Conservation (phyloP, 768 basidiomycete species). For the Boletus tomentosulus region DNA sequence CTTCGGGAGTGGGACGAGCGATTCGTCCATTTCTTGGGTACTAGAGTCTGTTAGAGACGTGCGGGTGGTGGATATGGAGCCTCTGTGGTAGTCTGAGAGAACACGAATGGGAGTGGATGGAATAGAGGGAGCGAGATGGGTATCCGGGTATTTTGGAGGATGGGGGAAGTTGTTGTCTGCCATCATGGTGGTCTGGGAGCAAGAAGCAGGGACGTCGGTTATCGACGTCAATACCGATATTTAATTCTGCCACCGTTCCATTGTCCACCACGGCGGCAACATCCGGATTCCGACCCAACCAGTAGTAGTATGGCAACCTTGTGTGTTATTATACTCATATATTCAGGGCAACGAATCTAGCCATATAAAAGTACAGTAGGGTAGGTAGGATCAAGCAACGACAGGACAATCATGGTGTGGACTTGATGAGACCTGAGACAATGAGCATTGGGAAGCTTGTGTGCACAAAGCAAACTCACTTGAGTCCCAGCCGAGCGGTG, state of each 20-base stretch:
- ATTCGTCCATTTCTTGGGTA: conserved; percentile 36
- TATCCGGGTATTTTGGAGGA: conserved; percentile 8
- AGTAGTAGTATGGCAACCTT: conserved; percentile 4
- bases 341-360: neutral
- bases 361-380: conserved; percentile 13
- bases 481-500: conserved; percentile 24
- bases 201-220: conserved; percentile 5
- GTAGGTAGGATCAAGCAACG: neutral
- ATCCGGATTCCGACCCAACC: conserved; percentile 13
- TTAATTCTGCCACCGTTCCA: conserved; percentile 10
- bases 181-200: conserved; percentile 18
- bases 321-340: conserved; percentile 17
- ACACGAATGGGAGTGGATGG: conserved; percentile 19
- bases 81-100: conserved; percentile 51
- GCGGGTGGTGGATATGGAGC: conserved; percentile 62
- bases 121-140: neutral
- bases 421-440: conserved; percentile 1
- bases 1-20: conserved; percentile 31
- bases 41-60: conserved; percentile 56
- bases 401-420: conserved; percentile 1
- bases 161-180: conserved; percentile 5
- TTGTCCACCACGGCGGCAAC: conserved; percentile 19
- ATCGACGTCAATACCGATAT: conserved; percentile 10
- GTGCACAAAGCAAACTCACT: conserved; percentile 10
- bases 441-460: neutral